These are phyloP conservation scores for Bruguiera parviflora DNA, from an alignment of 345 rosid genomes.

Conservation along the genomic window DNA sequence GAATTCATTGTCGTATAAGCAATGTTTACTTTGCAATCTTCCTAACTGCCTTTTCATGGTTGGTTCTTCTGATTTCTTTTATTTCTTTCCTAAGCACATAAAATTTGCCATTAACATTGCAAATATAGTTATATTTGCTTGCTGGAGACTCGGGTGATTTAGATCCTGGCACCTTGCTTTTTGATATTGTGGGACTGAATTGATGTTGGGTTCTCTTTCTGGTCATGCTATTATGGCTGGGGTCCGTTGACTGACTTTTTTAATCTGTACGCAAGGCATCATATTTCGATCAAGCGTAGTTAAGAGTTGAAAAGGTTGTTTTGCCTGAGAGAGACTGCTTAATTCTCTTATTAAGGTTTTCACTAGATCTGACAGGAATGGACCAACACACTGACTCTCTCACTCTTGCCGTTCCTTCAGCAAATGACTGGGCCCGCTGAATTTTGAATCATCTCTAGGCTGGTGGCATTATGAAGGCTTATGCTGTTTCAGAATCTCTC, in stretches of 20 bases:
- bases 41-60: constrained; percentile 94
- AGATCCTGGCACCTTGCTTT: constrained; percentile 76
- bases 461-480: too few species aligned
- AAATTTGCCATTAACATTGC: background rate
- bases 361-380: too few species aligned
- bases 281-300: too few species aligned
- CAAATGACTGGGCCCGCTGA: too few species aligned
- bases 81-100: background rate
- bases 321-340: too few species aligned
- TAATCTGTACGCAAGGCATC: background rate
- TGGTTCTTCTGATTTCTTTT: constrained; percentile 13
- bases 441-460: too few species aligned
- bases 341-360: too few species aligned
- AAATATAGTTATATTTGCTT: constrained; percentile 45
- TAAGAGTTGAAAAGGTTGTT: too few species aligned
- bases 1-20: constrained; percentile 76
- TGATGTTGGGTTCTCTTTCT: constrained; percentile 47
- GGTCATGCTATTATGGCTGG: background rate
- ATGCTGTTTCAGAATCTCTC: too few species aligned
- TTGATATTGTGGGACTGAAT: constrained; percentile 96
- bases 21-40: constrained; percentile 75
- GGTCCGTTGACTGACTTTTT: too few species aligned
- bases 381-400: too few species aligned
- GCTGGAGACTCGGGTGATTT: constrained; percentile 79
- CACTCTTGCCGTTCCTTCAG: too few species aligned